Evolutionary conservation across 2,329 filamentous ascomycete genomes (phyloP).

Genomic region (Acrodontium crateriforme): DNA sequence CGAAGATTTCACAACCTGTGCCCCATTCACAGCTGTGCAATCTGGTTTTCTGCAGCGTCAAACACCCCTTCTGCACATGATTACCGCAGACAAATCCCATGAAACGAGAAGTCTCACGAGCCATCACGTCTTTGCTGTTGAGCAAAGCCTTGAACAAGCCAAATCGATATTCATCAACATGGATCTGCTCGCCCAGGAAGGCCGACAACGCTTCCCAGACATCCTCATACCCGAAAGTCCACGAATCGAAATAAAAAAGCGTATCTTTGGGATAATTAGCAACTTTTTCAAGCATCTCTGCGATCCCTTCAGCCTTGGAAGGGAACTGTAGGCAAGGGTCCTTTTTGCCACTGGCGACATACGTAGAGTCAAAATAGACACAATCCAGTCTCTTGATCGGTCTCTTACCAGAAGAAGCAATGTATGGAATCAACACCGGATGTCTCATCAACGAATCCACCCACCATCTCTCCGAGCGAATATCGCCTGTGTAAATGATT

Average conservation of each 20-base stretch:
- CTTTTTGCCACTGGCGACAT: conserved; percentile 36
- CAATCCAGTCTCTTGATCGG: conserved; percentile 57
- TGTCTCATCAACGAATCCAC: conserved; percentile 58
- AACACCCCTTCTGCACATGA: conserved; percentile 50
- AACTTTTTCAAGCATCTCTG: conserved; percentile 59
- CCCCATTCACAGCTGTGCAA: conserved; percentile 81
- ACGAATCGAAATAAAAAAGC: conserved; percentile 70
- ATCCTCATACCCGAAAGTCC: conserved; percentile 90
- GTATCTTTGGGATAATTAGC: conserved; percentile 56
- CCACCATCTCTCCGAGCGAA: conserved; percentile 78
- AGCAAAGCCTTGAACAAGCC: conserved; percentile 52
- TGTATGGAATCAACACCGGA: conserved; percentile 61
- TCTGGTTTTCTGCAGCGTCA: conserved; percentile 51
- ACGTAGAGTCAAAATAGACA: conserved; percentile 83
- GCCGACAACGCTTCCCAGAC: conserved; percentile 74
- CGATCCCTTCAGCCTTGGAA: conserved; percentile 59
- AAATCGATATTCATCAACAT: conserved; percentile 71
- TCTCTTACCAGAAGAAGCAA: conserved; percentile 24
- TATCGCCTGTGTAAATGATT: conserved; percentile 78
- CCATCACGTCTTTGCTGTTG: conserved; percentile 25
- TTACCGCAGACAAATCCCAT: conserved; percentile 68
- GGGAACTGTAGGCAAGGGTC: conserved; percentile 39
- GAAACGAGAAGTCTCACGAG: conserved; percentile 51
- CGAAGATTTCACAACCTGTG: conserved; percentile 42
- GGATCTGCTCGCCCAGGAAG: conserved; percentile 55